Evolutionary conservation across 805 yeast species (phyloP).

Genomic region (Yamadazyma sp.): DNA sequence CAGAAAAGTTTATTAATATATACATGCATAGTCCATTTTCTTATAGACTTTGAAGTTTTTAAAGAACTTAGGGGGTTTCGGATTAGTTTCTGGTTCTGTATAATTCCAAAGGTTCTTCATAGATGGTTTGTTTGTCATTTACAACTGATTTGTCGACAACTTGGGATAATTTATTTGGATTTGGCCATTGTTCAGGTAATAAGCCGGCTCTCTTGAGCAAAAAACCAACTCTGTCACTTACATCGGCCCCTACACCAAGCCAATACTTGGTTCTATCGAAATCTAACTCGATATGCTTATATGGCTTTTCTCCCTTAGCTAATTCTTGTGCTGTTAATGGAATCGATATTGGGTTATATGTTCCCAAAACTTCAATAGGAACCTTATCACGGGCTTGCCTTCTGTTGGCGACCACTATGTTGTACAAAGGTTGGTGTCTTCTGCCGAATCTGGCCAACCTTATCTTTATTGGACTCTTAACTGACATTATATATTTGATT

Average conservation of each 20-base stretch:
- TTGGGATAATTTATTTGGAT: constrained; percentile 40
- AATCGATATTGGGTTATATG: constrained; percentile 80
- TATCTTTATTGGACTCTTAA: constrained; percentile 59
- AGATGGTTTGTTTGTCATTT: constrained; percentile 21
- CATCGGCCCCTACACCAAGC: constrained; percentile 97
- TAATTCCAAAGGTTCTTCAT: constrained; percentile 32
- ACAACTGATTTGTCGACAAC: constrained; percentile 28
- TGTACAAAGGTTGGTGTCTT: constrained; percentile 80
- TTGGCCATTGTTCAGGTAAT: constrained; percentile 57
- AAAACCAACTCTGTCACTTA: constrained; percentile 75
- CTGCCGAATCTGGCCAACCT: constrained; percentile 93
- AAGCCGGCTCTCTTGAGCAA: constrained; percentile 78
- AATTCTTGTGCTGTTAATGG: constrained; percentile 63
- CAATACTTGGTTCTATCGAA: constrained; percentile 90
- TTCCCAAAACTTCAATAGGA: constrained; percentile 94
- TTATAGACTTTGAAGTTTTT: too few species aligned
- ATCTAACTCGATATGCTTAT: constrained; percentile 79
- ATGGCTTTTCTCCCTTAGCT: constrained; percentile 54
- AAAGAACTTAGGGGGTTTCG: too few species aligned
- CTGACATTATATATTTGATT: constrained; percentile 6
- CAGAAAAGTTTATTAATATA: too few species aligned
- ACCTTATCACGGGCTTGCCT: constrained; percentile 77
- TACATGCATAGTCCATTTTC: background rate
- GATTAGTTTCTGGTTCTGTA: constrained; percentile 28
- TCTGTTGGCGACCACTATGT: constrained; percentile 83